A percentile compares a stretch with the other conserved stretches of the same genome.
Evolutionary conservation across 768 basidiomycete species (phyloP).

Genomic region (Lentinula lateritia): DNA sequence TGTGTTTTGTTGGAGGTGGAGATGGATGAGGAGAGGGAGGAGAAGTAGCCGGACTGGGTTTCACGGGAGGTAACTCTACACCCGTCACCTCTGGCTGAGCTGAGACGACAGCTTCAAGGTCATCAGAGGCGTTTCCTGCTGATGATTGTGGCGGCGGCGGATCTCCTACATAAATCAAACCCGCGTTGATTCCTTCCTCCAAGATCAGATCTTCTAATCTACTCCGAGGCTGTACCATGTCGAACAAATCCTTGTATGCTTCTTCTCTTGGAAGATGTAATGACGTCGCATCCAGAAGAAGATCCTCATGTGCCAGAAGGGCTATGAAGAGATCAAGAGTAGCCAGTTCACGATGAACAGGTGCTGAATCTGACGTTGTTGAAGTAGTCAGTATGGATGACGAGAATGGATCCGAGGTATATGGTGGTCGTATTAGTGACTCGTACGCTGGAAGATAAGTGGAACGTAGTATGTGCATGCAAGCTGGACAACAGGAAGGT

Average conservation of each 20-base stretch:
- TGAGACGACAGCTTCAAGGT: neutral
- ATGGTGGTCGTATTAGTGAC: constrained; percentile 57
- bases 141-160: neutral
- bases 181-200: constrained; percentile 33
- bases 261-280: constrained; percentile 75
- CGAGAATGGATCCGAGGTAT: constrained; percentile 68
- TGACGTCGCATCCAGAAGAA: constrained; percentile 68
- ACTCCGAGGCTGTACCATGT: constrained; percentile 66
- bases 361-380: constrained; percentile 20
- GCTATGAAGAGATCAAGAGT: constrained; percentile 77
- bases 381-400: constrained; percentile 13
- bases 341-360: constrained; percentile 62
- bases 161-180: constrained; percentile 8
- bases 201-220: constrained; percentile 69
- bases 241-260: constrained; percentile 75
- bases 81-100: neutral
- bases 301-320: constrained; percentile 75
- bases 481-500: constrained; percentile 29
- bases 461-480: constrained; percentile 78
- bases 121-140: neutral
- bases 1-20: neutral
- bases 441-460: constrained; percentile 67
- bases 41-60: neutral
- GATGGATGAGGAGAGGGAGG: neutral
- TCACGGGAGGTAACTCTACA: neutral